Evolutionary conservation across 2,329 filamentous ascomycete genomes (phyloP).

Genomic region (Amphichorda felina): DNA sequence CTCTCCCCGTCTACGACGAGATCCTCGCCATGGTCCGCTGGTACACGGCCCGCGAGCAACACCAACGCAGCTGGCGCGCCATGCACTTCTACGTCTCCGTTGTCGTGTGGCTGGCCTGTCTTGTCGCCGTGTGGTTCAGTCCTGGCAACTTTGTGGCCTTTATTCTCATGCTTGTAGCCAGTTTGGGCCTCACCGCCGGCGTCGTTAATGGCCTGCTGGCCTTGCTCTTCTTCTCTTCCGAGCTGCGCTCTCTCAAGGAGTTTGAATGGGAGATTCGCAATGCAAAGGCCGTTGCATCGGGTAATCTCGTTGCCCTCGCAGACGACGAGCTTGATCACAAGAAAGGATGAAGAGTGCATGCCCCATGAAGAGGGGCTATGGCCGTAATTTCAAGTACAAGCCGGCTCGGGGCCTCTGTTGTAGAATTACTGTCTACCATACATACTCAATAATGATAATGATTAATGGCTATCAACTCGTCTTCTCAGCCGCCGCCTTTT

Average conservation of each 20-base stretch:
- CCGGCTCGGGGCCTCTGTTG: no score
- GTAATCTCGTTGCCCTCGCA: slow-evolving; percentile 11
- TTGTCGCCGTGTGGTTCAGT: slow-evolving; percentile 78
- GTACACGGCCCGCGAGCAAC: slow-evolving; percentile 60
- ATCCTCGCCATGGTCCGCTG: slow-evolving; percentile 59
- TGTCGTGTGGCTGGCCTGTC: slow-evolving; percentile 57
- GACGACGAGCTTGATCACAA: slow-evolving; percentile 3
- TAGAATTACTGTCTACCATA: no score
- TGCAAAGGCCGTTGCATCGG: slow-evolving; percentile 35
- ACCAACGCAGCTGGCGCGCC: slow-evolving; percentile 60
- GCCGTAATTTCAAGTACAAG: background rate
- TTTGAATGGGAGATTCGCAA: slow-evolving; percentile 88
- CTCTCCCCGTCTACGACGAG: slow-evolving; percentile 35
- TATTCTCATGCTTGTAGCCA: slow-evolving; percentile 66
- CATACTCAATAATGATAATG: background rate
- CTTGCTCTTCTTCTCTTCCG: slow-evolving; percentile 73
- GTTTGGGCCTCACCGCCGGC: slow-evolving; percentile 64
- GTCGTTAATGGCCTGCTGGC: slow-evolving; percentile 78
- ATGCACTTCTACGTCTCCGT: slow-evolving; percentile 62
- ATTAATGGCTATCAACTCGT: background rate
- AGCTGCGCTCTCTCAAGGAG: slow-evolving; percentile 73
- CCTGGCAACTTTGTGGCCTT: slow-evolving; percentile 68
- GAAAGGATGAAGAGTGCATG: background rate
- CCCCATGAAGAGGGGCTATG: no score
- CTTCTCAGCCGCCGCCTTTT: no score